Conservation (phyloP, 331 rosid genomes). For the Saraca asoca region DNA sequence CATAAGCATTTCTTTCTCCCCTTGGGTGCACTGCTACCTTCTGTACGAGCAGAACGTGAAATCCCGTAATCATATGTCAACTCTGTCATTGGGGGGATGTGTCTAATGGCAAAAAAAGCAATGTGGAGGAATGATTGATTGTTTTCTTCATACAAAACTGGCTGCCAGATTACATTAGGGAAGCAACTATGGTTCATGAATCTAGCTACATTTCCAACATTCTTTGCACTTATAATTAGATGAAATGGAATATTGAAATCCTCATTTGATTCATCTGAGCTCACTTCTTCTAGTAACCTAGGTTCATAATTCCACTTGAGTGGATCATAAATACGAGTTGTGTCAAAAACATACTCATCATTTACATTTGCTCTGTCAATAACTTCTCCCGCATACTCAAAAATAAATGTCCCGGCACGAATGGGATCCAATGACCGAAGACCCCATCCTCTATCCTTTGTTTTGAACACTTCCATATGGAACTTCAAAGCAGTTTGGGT, state of each 20-base stretch:
- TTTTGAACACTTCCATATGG: slow-evolving; percentile 61
- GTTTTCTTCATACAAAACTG: slow-evolving; percentile 53
- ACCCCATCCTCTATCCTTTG: slow-evolving; percentile 71
- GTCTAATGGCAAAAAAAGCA: slow-evolving; percentile 61
- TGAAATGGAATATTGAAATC: slow-evolving; percentile 51
- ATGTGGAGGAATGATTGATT: slow-evolving; percentile 56
- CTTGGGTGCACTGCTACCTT: slow-evolving; percentile 23
- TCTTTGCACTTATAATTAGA: slow-evolving; percentile 57
- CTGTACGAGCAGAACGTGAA: slow-evolving; percentile 32
- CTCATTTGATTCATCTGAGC: slow-evolving; percentile 37
- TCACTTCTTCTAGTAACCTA: slow-evolving; percentile 48
- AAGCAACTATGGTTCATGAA: slow-evolving; percentile 77
- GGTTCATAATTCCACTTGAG: slow-evolving; percentile 63
- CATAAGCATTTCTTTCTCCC: slow-evolving; percentile 61
- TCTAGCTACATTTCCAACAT: slow-evolving; percentile 64
- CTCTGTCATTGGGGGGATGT: slow-evolving; percentile 68
- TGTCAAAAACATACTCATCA: slow-evolving; percentile 64
- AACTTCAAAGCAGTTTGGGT: slow-evolving; percentile 56
- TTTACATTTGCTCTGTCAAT: slow-evolving; percentile 42
- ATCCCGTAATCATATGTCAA: slow-evolving; percentile 67
- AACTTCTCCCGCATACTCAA: slow-evolving; percentile 71
- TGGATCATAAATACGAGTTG: slow-evolving; percentile 46
- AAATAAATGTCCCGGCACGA: slow-evolving; percentile 64
- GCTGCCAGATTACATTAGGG: slow-evolving; percentile 75
- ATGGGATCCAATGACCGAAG: slow-evolving; percentile 63